phyloP scores from a whole-genome alignment of 768 basidiomycete species.

The Naematelia encephala region DNA sequence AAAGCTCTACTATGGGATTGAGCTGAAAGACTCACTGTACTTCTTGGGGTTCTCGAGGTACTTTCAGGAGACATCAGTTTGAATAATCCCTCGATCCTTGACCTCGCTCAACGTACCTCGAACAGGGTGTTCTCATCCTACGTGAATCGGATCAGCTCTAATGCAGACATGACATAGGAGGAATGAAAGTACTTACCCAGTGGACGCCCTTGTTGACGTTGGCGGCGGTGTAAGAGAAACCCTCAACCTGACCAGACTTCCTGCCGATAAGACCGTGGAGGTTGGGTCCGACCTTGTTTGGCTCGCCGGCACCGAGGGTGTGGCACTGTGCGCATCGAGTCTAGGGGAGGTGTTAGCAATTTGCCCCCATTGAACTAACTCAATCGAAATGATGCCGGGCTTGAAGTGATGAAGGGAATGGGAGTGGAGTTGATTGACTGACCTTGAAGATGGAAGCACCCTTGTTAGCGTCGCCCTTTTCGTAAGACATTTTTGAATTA shows the following conservation, averaged over 20 bases:
- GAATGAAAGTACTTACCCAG: slow-evolving; percentile 56
- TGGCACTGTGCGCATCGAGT: slow-evolving; percentile 67
- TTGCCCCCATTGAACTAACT: not conserved
- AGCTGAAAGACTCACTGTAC: slow-evolving; percentile 52
- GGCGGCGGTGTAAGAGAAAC: slow-evolving; percentile 87
- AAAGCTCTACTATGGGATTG: not conserved
- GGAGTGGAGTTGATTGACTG: slow-evolving; percentile 50
- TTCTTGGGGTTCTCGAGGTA: slow-evolving; percentile 87
- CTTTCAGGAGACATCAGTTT: not conserved
- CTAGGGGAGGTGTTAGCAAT: slow-evolving; percentile 12
- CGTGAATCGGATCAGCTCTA: not conserved
- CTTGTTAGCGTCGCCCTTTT: slow-evolving; percentile 65
- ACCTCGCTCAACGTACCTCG: slow-evolving; percentile 65
- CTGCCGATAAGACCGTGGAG: slow-evolving; percentile 73
- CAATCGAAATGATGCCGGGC: not conserved
- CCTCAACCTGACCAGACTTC: slow-evolving; percentile 73
- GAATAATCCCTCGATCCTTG: not conserved
- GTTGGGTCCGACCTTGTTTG: slow-evolving; percentile 75
- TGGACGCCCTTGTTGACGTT: slow-evolving; percentile 89
- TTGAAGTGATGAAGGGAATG: not conserved
- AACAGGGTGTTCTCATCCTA: slow-evolving; percentile 75
- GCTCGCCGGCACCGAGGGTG: slow-evolving; percentile 60
- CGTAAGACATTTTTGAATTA: slow-evolving; percentile 23
- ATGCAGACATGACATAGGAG: not conserved
- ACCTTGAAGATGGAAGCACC: slow-evolving; percentile 96